Conservation (phyloP, 2,329 filamentous ascomycete genomes). For the Albophoma yamanashiensis region DNA sequence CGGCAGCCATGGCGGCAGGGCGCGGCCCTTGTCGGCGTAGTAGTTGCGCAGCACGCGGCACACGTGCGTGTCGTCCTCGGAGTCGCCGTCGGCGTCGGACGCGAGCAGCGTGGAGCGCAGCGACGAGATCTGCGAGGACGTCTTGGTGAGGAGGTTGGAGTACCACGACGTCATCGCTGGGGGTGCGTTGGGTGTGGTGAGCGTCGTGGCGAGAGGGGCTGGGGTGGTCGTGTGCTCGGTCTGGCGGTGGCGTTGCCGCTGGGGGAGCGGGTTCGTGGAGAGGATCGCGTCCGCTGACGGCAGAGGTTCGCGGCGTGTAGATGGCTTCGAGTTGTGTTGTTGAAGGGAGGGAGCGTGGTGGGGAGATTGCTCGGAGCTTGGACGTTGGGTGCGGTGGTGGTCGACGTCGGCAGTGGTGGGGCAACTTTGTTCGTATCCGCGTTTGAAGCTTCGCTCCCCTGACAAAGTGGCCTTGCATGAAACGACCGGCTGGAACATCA, state of each 20-base stretch:
- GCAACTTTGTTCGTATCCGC: not conserved
- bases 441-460: not conserved
- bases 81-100: conserved; percentile 58
- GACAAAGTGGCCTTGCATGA: not conserved
- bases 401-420: not conserved
- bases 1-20: conserved; percentile 79
- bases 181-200: not conserved
- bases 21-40: conserved; percentile 78
- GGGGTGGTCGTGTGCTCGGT: not conserved
- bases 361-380: not conserved
- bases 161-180: conserved; percentile 67
- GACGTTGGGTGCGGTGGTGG: not conserved
- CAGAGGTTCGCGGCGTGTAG: not conserved
- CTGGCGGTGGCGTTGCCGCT: not conserved
- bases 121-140: conserved; percentile 53
- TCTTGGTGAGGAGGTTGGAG: conserved; percentile 58
- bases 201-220: not conserved
- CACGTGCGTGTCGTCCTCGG: conserved; percentile 87
- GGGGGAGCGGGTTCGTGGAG: not conserved
- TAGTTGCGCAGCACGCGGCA: conserved; percentile 87
- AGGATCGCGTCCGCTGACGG: not conserved
- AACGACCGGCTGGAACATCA: not conserved
- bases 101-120: conserved; percentile 59
- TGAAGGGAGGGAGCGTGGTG: not conserved
- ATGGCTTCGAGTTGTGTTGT: not conserved